Evolutionary conservation across 495 filamentous ascomycete genomes (phyloP), one percentile per base, ranked within the genome.

Genomic region (Xylaria cubensis): DNA sequence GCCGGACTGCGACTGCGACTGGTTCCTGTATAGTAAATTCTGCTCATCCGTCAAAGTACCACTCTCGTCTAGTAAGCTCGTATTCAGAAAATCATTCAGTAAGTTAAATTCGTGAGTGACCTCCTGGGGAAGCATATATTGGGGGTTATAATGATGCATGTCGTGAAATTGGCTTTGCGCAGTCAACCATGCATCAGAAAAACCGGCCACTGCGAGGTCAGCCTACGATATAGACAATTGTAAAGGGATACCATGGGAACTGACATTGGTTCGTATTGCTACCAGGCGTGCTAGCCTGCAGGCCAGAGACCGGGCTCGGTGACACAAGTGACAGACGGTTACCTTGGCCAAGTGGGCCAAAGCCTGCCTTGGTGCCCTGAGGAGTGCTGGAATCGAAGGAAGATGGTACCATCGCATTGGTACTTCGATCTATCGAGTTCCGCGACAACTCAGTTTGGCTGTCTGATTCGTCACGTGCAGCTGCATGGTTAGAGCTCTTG

Each of bases 21-120:
- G 79, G 73, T 77, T 78, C 56, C 78, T 80, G 36, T 79, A 80
- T 34, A 82, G 73, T 50, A 79, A 80, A 64, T 73, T 77, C 56
- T 81, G 78, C 68, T 94, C 93, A 67, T 90, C 89, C 67, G 87
- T 80, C 68, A 92, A 88, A 56, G 92, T 81, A 4, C 85, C 86
- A 46, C 88, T 88, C 79, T 97, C 94, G 78, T 97, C 94, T 62
- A 97, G 82, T 41, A 98, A 82, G 80, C 91, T 94, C 74, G 89
- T 95, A 80, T 91, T 94, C 72, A 98, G 88, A 79, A 98, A 99
- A 80, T 98, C 94, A 75, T 97, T 97, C 72, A 99, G 88, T 70
- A 98, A 85, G 77, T 97, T 97, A 79, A 97, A 98, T 82, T 99
- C 96, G 80, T 93, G 94, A 39, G 92, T 94, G 72, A 97, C 92